Percentiles rank a stretch among this genome's conserved stretches.
These are phyloP conservation scores for Polygonum aviculare DNA, from an alignment of 148 eudicot species.

Conservation along the genomic window DNA sequence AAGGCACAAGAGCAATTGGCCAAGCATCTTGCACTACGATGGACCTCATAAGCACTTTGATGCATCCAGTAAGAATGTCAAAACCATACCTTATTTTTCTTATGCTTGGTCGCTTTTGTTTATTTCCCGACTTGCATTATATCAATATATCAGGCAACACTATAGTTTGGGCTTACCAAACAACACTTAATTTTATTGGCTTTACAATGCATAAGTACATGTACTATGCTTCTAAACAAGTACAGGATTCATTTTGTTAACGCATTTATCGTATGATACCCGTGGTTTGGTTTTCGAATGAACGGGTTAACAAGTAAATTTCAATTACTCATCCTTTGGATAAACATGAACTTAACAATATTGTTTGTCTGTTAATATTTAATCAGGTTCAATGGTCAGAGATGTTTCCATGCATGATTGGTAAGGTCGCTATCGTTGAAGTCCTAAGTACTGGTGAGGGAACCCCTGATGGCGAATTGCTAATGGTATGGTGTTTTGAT, in stretches of 20 bases:
- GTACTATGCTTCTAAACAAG: too few species aligned
- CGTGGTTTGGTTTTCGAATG: not conserved
- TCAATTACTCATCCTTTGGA: not conserved
- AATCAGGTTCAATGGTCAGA: conserved; percentile 55
- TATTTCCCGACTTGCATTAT: too few species aligned
- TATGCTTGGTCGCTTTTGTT: not conserved
- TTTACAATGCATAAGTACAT: too few species aligned
- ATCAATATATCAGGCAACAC: too few species aligned
- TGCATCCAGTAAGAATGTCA: conserved; percentile 39
- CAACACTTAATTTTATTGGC: too few species aligned
- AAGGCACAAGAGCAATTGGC: conserved; percentile 59
- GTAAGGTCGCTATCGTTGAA: conserved; percentile 34
- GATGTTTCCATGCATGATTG: conserved; percentile 51
- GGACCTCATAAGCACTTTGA: conserved; percentile 44
- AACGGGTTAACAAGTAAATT: not conserved
- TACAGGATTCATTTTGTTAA: not conserved
- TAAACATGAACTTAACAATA: not conserved
- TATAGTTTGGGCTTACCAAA: too few species aligned
- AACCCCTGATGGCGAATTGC: conserved; percentile 53
- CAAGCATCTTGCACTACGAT: conserved; percentile 25
- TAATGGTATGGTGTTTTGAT: conserved; percentile 36
- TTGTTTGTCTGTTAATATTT: conserved; percentile 11
- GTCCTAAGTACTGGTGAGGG: conserved; percentile 43
- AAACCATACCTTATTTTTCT: not conserved
- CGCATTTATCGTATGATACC: not conserved